These are phyloP conservation scores for Naganishia antarctica DNA, from an alignment of 768 basidiomycete species.

Conservation along the genomic window DNA sequence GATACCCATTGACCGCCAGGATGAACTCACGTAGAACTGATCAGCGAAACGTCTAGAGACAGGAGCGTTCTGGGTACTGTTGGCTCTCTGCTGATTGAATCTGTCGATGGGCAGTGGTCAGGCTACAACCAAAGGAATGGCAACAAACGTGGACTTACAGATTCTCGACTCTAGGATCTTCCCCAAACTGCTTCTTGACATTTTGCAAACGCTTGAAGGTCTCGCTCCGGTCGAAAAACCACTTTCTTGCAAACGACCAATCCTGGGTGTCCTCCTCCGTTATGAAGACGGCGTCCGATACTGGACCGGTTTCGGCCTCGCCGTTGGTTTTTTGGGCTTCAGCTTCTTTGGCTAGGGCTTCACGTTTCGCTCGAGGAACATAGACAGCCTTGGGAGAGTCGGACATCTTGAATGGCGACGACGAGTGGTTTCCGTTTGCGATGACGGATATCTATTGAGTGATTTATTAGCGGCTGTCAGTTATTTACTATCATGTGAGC, in stretches of 20 bases:
- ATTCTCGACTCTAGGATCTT: constrained; percentile 24
- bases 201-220: constrained; percentile 21
- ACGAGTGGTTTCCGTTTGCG: too few relatives aligned
- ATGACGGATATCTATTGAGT: too few relatives aligned
- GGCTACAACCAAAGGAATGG: too few relatives aligned
- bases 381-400: constrained; percentile 8
- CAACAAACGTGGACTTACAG: neutral
- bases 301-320: neutral
- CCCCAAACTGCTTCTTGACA: constrained; percentile 25
- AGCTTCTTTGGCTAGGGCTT: constrained; percentile 9
- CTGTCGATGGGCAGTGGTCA: neutral
- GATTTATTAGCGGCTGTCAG: too few relatives aligned
- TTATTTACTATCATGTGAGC: too few relatives aligned
- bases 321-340: neutral
- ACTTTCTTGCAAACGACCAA: constrained; percentile 21
- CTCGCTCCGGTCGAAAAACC: constrained; percentile 17
- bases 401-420: constrained; percentile 5
- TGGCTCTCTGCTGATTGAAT: constrained; percentile 25
- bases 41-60: constrained; percentile 23
- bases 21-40: constrained; percentile 22
- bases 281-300: neutral
- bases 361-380: constrained; percentile 22
- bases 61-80: constrained; percentile 18
- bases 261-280: constrained; percentile 16
- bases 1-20: neutral